Evolutionary conservation across 176 grass and related monocot genomes (phyloP).

Genomic region (Oryza coarctata): DNA sequence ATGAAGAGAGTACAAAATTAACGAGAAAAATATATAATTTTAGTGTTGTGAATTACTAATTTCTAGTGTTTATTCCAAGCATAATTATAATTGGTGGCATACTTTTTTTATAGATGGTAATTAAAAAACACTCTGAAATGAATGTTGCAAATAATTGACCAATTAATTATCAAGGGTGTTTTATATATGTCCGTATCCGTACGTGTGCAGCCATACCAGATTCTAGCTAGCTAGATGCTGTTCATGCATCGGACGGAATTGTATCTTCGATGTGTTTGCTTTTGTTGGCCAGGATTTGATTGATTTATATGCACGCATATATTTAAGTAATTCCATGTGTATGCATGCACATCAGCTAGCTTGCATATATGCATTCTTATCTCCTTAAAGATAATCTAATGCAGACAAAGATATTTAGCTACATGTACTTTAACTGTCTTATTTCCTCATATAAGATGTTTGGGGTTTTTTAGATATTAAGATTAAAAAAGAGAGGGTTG

Average conservation of each 20-base stretch:
- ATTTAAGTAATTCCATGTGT: neutral
- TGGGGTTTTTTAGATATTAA: no score
- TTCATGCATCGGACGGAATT: neutral
- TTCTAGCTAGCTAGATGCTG: neutral
- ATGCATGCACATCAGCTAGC: neutral
- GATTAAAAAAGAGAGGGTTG: no score
- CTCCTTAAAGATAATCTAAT: neutral
- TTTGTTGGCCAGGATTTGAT: neutral
- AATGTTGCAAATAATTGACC: neutral
- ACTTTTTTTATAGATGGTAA: neutral
- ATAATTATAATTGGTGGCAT: neutral
- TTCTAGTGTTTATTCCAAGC: neutral
- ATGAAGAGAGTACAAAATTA: no score
- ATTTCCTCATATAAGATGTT: no score
- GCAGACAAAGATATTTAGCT: neutral
- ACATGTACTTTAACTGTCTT: neutral
- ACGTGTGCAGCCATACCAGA: no score
- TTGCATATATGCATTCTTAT: neutral
- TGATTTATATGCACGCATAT: neutral
- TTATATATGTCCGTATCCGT: no score
- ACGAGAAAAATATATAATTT: no score
- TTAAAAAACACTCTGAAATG: neutral
- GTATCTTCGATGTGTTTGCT: neutral
- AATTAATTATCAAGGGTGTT: neutral
- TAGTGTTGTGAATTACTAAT: no score